These are phyloP conservation scores for Mucor irregularis DNA, from an alignment of 371 early-diverging fungal genomes.

Conservation along the genomic window DNA sequence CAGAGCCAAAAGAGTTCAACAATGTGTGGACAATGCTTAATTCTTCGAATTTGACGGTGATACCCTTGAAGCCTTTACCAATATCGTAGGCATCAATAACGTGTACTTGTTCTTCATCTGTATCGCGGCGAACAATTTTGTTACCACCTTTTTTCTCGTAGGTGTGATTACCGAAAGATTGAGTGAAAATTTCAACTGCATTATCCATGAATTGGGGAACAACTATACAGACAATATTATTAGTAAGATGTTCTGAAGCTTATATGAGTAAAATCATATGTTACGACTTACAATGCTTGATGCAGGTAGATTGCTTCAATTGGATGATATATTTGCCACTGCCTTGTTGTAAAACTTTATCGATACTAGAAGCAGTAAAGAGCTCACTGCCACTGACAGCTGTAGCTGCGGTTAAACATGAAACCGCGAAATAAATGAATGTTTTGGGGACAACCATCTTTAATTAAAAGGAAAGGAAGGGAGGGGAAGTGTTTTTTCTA, in stretches of 20 bases:
- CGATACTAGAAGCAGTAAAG: conserved; percentile 4
- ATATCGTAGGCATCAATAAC: conserved; percentile 34
- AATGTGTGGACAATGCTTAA: conserved; percentile 18
- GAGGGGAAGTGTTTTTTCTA: background rate
- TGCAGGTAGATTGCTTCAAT: conserved; percentile 21
- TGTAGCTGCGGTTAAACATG: conserved; percentile 6
- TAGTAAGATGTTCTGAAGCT: background rate
- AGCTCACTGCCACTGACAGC: background rate
- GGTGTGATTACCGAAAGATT: conserved; percentile 5
- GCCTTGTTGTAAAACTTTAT: conserved; percentile 6
- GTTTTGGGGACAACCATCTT: conserved; percentile 4
- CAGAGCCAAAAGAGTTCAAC: conserved; percentile 10
- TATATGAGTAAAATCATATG: background rate
- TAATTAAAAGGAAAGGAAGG: background rate
- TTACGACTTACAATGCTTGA: conserved; percentile 33
- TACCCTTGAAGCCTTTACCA: conserved; percentile 32
- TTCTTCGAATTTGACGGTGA: conserved; percentile 34
- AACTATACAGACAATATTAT: conserved; percentile 15
- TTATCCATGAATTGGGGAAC: conserved; percentile 35
- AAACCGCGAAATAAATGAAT: conserved; percentile 11
- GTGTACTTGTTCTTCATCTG: conserved; percentile 23
- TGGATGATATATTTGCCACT: conserved; percentile 40
- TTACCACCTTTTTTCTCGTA: conserved; percentile 9
- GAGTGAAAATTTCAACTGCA: conserved; percentile 19
- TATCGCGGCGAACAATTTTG: conserved; percentile 20